Base-by-base conservation (phyloP, 2,329 filamentous ascomycete species). In the Penicillium verrucosum region DNA sequence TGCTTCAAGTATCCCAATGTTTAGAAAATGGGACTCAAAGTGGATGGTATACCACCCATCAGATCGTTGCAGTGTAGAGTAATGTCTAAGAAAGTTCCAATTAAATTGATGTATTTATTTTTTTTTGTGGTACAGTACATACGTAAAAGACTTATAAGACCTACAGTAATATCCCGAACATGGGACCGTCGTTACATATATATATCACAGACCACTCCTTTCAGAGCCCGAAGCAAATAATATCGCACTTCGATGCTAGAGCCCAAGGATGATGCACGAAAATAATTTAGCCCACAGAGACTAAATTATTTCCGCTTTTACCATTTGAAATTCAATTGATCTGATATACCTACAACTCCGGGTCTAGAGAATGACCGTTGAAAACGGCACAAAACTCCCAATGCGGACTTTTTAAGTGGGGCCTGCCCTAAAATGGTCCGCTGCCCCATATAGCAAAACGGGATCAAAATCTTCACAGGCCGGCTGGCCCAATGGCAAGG, bases 401-500 rank as follows among this genome's bases (percentile, higher is more conserved):
- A 45, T 32, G n/a, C 27, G 27, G 42, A 30, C 10, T 1, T 30
- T 21, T 30, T 9, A 21, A 44, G 42, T 45, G 42, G 42, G 42
- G 2, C 42, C 12, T 18, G 10, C 42, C 42, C 25, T 44, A 30
- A 14, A 44, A 30, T 10, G 30, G 1, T 14, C 11, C 5, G 42
- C 16, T 1, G 27, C n/a, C 25, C 7, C 25, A 18, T 30, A 30
- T 43, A 7, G 12, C 42, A 40, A 11, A 40, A 12, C 11, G 12
- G 11, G n/a, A 7, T 0, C 5, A 41, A 23, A 23, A 2, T 0
- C 2, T 8, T 18, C n/a, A 38, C 2, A 32, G 36, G 36, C 36
- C 36, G 36, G 36, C 36, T 38, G 36, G 75, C 75, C 75, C 74
- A 78, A 78, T 78, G 76, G 77, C 72, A 79, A 78, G 75, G 77